Conservation (phyloP, 768 basidiomycete species). For the Cantharellus cinnabarinus region DNA sequence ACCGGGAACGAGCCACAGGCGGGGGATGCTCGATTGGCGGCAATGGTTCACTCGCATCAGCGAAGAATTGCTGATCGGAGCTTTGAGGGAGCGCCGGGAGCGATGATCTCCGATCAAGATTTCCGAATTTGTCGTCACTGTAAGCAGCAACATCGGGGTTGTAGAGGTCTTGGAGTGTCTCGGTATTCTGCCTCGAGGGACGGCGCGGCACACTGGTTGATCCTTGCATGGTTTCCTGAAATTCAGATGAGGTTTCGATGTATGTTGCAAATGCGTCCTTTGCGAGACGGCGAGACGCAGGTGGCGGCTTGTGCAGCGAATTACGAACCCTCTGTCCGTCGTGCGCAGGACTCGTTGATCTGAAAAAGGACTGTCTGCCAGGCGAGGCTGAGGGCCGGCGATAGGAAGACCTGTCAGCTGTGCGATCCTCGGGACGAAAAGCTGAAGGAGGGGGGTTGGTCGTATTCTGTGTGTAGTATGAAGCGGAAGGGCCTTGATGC, state of each 20-base stretch:
- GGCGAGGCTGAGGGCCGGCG: not conserved
- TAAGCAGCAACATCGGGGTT: not conserved
- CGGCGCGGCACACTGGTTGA: slow-evolving; percentile 30
- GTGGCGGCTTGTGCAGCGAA: not conserved
- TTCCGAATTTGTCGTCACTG: too few species aligned
- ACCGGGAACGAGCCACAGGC: not conserved
- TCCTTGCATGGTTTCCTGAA: not conserved
- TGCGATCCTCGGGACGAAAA: not conserved
- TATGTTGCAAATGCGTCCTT: not conserved
- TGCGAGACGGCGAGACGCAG: not conserved
- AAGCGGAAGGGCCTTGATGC: not conserved
- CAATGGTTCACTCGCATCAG: slow-evolving; percentile 1
- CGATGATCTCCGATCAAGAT: slow-evolving; percentile 2
- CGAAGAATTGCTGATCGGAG: slow-evolving; percentile 1
- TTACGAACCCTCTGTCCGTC: not conserved
- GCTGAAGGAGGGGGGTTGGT: not conserved
- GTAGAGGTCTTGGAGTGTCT: slow-evolving; percentile 48
- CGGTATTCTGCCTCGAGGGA: slow-evolving; percentile 71
- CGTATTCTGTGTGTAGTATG: not conserved
- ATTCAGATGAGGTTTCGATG: not conserved
- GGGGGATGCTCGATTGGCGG: not conserved
- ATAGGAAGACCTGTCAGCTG: not conserved
- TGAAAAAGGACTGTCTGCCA: not conserved
- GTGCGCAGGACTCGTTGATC: not conserved
- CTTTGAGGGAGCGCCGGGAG: not conserved